Evolutionary conservation across 2,329 filamentous ascomycete species (phyloP), one percentile per base, ranked within the genome.

Genomic region (Pyrenophora tritici-repentis): DNA sequence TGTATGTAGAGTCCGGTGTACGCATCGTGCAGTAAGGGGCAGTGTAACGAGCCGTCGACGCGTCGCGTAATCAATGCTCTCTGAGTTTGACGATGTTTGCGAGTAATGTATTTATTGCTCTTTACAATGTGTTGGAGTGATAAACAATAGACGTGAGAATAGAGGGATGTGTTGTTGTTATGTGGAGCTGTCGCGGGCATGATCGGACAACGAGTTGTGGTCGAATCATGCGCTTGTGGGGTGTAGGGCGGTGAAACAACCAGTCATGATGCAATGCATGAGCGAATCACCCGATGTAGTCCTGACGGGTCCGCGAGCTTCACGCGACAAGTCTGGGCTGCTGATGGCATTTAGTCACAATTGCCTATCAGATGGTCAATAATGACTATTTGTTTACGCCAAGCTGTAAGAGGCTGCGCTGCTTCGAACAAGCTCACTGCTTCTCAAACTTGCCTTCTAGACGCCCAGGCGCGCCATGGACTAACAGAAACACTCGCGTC

Each of bases 171-270:
- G 42, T 52, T 44, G 55, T 53, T 49, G 42, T 47, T 29, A 38
- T 48, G 32, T 20, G 39, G 37, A 9, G 42, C 24, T 16, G 46
- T 34, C 46, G 36, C 18, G 35, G 24, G 17, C 24, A 37, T 14
- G 37, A 32, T 35, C 24, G 31, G 32, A 42, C 29, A 20, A 47
- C 49, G 34, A 41, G 40, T 44, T n/a, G 18, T 45, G 17, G 42
- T 46, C 53, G 55, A 58, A 59, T 56, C 52, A 55, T 54, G 46
- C 24, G 45, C 26, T 29, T 32, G 55, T 43, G 47, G 49, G 44
- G 41, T 48, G 20, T 41, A 36, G 33, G 41, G 37, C 53, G 45
- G 51, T 62, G 56, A 62, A 56, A 60, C 57, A 48, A 52, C 36
- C 32, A 47, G 39, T 29, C 26, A 29, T 29, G 26, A 20, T 43